These are phyloP conservation scores for Mycena vitilis DNA, from an alignment of 768 basidiomycete species.

Conservation along the genomic window DNA sequence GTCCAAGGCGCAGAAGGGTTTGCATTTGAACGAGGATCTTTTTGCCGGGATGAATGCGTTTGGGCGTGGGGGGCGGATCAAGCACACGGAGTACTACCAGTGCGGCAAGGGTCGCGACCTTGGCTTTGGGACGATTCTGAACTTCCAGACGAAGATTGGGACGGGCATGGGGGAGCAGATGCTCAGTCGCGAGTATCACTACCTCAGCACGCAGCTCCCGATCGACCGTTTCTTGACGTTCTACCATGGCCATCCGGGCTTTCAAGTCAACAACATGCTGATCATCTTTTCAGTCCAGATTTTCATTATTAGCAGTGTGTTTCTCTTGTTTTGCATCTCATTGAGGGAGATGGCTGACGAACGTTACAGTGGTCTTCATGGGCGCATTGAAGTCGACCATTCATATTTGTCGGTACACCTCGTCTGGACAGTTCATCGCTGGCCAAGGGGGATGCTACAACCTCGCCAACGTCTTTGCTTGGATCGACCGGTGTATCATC, in stretches of 20 bases:
- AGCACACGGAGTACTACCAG: slow-evolving; percentile 99
- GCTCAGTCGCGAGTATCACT: too few species aligned
- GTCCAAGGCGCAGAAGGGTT: slow-evolving; percentile 98
- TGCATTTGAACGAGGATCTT: slow-evolving; percentile 99
- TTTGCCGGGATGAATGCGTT: slow-evolving; percentile 99
- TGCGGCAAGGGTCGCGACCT: slow-evolving; percentile 99
- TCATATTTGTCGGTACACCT: slow-evolving; percentile 82
- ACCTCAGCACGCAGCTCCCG: slow-evolving; percentile 96
- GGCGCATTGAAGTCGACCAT: slow-evolving; percentile 91
- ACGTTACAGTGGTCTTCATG: slow-evolving; percentile 85
- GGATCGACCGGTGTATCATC: slow-evolving; percentile 96
- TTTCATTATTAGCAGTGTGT: slow-evolving; percentile 91
- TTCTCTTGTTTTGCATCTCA: slow-evolving; percentile 13
- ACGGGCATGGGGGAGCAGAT: too few species aligned
- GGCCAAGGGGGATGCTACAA: slow-evolving; percentile 94
- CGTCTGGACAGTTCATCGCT: slow-evolving; percentile 78
- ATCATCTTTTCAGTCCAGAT: slow-evolving; percentile 97
- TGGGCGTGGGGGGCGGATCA: slow-evolving; percentile 96
- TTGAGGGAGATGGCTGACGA: slow-evolving; percentile 36
- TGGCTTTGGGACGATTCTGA: slow-evolving; percentile 98
- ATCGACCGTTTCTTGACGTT: slow-evolving; percentile 99
- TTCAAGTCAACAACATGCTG: slow-evolving; percentile 99
- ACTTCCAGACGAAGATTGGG: slow-evolving; percentile 99
- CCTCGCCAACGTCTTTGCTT: slow-evolving; percentile 89
- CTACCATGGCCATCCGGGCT: slow-evolving; percentile 99